A percentile compares a stretch with the other conserved stretches of the same genome.
Evolutionary conservation across 1,139 yeast species (phyloP).

Genomic region (Candida sanyaensis): DNA sequence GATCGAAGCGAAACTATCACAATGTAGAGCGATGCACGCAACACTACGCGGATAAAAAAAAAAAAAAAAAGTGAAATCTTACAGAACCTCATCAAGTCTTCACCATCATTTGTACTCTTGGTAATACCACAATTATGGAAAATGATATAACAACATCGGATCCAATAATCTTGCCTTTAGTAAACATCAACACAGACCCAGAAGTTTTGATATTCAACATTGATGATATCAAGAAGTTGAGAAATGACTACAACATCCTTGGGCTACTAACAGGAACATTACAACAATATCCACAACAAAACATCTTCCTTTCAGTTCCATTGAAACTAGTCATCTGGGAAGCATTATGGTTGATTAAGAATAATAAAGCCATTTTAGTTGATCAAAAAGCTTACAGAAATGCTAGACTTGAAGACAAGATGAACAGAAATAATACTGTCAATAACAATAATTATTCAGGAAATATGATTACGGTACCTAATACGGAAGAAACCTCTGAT

Average conservation of each 20-base stretch:
- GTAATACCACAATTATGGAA: neutral
- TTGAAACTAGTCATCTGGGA: conserved; percentile 75
- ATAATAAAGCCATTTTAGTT: conserved; percentile 39
- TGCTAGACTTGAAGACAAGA: neutral
- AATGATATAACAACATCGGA: neutral
- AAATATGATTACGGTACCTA: conserved; percentile 11
- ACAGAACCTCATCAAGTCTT: too few species aligned
- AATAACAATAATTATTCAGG: conserved; percentile 1
- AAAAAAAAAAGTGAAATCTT: too few species aligned
- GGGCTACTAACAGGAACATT: conserved; percentile 84
- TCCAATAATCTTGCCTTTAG: conserved; percentile 21
- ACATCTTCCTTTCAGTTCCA: conserved; percentile 81
- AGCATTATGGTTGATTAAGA: conserved; percentile 60
- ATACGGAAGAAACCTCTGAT: conserved; percentile 11
- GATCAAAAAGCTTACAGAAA: conserved; percentile 23
- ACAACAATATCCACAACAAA: conserved; percentile 90
- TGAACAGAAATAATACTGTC: neutral
- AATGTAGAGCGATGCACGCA: too few species aligned
- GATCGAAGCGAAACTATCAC: too few species aligned
- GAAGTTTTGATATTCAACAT: conserved; percentile 53
- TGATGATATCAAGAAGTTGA: conserved; percentile 50
- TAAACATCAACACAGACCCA: conserved; percentile 30
- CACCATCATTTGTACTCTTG: too few species aligned
- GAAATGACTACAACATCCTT: conserved; percentile 53
- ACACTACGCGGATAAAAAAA: too few species aligned